These are phyloP conservation scores for Monosporascus sp. DNA, from an alignment of 2,329 filamentous ascomycete genomes.

Conservation along the genomic window DNA sequence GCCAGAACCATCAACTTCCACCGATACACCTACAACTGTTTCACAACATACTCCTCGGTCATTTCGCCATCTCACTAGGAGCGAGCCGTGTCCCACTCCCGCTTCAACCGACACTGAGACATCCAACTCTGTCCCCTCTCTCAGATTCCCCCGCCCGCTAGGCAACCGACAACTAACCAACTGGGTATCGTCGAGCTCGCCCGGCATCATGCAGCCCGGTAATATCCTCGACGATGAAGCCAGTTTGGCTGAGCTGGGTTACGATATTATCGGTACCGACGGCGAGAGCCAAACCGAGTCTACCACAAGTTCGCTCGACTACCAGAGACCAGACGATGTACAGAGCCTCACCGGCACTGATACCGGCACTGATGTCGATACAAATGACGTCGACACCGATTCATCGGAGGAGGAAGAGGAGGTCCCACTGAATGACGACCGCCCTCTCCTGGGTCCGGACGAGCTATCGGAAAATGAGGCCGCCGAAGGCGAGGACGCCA, in stretches of 20 bases:
- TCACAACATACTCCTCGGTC: conserved; percentile 10
- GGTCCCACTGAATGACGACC: conserved; percentile 10
- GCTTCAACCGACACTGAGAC: conserved; percentile 15
- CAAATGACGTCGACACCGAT: conserved; percentile 38
- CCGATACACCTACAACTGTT: conserved; percentile 23
- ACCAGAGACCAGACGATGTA: conserved; percentile 44
- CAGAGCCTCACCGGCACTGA: conserved; percentile 38
- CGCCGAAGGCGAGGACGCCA: conserved; percentile 15
- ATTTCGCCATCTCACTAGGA: conserved; percentile 17
- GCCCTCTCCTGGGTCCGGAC: conserved; percentile 9
- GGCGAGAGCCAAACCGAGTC: conserved; percentile 50
- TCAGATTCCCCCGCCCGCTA: conserved; percentile 52
- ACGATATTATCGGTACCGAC: conserved; percentile 52
- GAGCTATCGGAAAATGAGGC: conserved; percentile 10
- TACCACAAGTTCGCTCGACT: conserved; percentile 43
- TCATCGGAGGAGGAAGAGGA: conserved; percentile 32
- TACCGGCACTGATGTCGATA: conserved; percentile 42
- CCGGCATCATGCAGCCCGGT: conserved; percentile 49
- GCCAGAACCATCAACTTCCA: conserved; percentile 21
- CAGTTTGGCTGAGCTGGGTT: conserved; percentile 51
- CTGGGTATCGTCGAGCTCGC: conserved; percentile 55
- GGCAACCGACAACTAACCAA: conserved; percentile 52
- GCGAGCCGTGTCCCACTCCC: conserved; percentile 20
- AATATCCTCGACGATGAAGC: conserved; percentile 41
- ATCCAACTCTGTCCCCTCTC: conserved; percentile 38